A percentile compares a stretch with the other conserved stretches of the same genome.
Conservation (phyloP, 2,329 filamentous ascomycete species). For the Septoria linicola region DNA sequence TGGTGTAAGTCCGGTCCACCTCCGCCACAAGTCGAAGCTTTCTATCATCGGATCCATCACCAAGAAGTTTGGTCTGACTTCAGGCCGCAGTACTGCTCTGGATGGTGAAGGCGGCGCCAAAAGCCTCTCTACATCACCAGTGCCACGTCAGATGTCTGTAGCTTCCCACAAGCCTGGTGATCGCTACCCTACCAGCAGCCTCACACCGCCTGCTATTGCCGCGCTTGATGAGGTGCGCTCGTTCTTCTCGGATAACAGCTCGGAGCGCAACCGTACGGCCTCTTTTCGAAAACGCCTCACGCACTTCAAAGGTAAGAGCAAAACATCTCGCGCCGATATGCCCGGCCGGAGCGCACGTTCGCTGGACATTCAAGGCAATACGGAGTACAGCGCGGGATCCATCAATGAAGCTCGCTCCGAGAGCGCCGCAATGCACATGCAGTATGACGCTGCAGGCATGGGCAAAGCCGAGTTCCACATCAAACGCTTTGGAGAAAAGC, state of each 20-base stretch:
- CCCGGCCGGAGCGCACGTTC: slow-evolving; percentile 25
- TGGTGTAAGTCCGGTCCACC: slow-evolving; percentile 30
- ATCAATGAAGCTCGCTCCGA: slow-evolving; percentile 26
- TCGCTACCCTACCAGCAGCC: slow-evolving; percentile 50
- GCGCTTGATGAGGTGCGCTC: slow-evolving; percentile 45
- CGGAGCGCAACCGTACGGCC: slow-evolving; percentile 34
- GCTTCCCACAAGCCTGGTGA: slow-evolving; percentile 44
- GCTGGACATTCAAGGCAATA: slow-evolving; percentile 29
- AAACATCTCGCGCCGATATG: slow-evolving; percentile 13
- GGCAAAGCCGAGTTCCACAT: slow-evolving; percentile 43
- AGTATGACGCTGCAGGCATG: slow-evolving; percentile 39
- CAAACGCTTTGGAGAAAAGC: slow-evolving; percentile 42
- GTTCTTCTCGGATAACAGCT: slow-evolving; percentile 46
- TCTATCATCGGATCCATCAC: slow-evolving; percentile 40
- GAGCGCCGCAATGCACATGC: slow-evolving; percentile 30
- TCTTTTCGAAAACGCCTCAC: slow-evolving; percentile 41
- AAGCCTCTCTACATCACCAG: slow-evolving; percentile 21
- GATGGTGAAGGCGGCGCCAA: slow-evolving; percentile 23
- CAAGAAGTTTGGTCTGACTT: slow-evolving; percentile 35
- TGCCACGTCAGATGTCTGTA: slow-evolving; percentile 20
- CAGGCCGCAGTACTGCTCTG: slow-evolving; percentile 13
- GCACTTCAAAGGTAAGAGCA: slow-evolving; percentile 25
- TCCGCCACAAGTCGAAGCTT: slow-evolving; percentile 37
- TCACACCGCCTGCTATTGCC: slow-evolving; percentile 44
- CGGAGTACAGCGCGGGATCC: slow-evolving; percentile 34